Evolutionary conservation across 192 early-diverging fungal species (phyloP).

Genomic region (Obelidium mucronatum): DNA sequence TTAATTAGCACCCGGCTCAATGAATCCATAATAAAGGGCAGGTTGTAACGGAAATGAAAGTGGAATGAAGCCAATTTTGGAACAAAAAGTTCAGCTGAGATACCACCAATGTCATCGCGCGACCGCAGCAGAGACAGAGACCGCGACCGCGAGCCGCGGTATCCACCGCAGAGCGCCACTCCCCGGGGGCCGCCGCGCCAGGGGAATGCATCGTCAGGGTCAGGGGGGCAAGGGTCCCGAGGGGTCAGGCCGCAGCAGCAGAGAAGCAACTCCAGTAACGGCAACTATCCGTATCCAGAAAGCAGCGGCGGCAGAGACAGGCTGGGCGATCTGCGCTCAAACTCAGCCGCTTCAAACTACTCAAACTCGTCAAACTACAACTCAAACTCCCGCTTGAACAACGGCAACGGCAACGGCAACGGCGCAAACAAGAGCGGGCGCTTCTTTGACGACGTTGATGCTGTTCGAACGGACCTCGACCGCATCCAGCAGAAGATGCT

Average conservation of each 20-base stretch:
- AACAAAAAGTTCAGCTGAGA: too few species aligned
- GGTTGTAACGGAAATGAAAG: too few species aligned
- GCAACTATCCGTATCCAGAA: neutral
- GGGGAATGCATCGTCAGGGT: neutral
- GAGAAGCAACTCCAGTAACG: neutral
- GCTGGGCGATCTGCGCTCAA: neutral
- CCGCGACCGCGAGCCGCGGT: conserved; percentile 14
- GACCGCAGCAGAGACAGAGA: neutral
- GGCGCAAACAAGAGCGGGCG: neutral
- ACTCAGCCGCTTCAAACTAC: neutral
- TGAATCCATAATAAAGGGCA: too few species aligned
- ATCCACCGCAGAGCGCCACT: conserved; percentile 14
- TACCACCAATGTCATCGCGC: neutral
- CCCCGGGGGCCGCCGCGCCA: neutral
- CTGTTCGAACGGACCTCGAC: conserved; percentile 35
- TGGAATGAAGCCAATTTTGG: too few species aligned
- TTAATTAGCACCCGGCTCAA: too few species aligned
- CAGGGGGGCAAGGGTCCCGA: neutral
- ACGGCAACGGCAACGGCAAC: too few species aligned
- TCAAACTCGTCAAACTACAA: neutral
- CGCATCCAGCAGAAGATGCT: conserved; percentile 27
- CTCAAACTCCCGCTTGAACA: conserved; percentile 3
- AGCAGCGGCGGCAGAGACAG: conserved; percentile 1
- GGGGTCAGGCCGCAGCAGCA: neutral
- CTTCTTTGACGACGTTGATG: conserved; percentile 42